Percentiles rank a stretch among this genome's conserved stretches.
These are phyloP conservation scores for Salix brachista DNA, from an alignment of 345 rosid species.

Conservation along the genomic window DNA sequence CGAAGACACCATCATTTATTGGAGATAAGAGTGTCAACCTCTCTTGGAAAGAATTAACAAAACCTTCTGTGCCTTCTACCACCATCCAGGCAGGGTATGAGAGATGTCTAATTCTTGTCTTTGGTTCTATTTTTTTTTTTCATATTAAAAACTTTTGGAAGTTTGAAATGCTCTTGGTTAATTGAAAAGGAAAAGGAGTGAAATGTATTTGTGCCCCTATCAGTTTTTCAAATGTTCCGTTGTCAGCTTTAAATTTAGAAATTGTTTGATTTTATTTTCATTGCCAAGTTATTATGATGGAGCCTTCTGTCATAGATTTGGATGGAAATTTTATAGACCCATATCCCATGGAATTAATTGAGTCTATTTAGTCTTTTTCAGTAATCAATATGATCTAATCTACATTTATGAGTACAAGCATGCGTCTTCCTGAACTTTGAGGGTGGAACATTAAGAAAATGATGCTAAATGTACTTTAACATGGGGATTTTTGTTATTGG, in stretches of 20 bases:
- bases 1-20: constrained; percentile 76
- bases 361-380: not conserved
- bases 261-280: not conserved
- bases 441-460: not conserved
- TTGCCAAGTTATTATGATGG: not conserved
- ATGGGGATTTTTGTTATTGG: not conserved
- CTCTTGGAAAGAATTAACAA: constrained; percentile 88
- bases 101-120: not conserved
- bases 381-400: not conserved
- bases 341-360: not conserved
- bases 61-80: constrained; percentile 48
- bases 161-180: not conserved
- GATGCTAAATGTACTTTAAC: not conserved
- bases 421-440: not conserved
- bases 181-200: not conserved
- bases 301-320: not conserved
- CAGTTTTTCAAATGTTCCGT: not conserved
- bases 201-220: not conserved
- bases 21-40: constrained; percentile 84
- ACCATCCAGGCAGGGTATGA: constrained; percentile 56
- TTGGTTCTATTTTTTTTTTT: not conserved
- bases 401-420: not conserved
- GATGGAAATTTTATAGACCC: not conserved
- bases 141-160: too few species aligned
- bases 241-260: not conserved